Evolutionary conservation across 139 green algal genomes (phyloP), one percentile per base, ranked within the genome.

Genomic region (Chlamydomonas applanata): DNA sequence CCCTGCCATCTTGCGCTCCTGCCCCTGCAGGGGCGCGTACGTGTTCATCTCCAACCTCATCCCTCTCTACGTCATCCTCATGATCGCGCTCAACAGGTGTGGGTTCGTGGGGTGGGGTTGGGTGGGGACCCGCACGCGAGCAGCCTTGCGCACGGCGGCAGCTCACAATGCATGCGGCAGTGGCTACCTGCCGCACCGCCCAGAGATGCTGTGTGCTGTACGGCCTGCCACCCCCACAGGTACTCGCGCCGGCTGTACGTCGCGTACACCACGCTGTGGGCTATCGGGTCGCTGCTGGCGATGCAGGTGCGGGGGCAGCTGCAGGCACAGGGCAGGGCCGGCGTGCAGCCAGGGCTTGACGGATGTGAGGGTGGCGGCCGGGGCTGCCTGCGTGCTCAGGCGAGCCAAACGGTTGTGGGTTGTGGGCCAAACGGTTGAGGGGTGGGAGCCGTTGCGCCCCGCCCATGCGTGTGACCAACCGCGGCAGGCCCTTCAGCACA

Each of bases 31-130:
- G 74, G 75, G 74, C 20, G 79, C 71, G 22, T 85, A 82, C 75
- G 68, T 82, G 32, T 85, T 85, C 65, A 79, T 82, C 69, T 77
- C 67, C 65, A 88, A 88, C 73, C 80, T 89, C 68, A 86, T 94
- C 65, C 83, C 86, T 3, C 35, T 93, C 57, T 86, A 90, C 46
- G 78, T 94, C 32, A 75, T 93, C 34, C 30, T 91, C 45, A 88
- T 86, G 78, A 73, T 86, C 11, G 78, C 61, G 1, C 65, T 57
- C 27, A 65, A 62, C 45, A 78, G 83, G 73, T 88, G 62, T 20
- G 74, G 34, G n/a, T n/a, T n/a, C n/a, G n/a, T n/a, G n/a, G n/a
- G n/a, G n/a, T n/a, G n/a, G n/a, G n/a, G 24, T 64, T 64, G 56
- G 22, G 24, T 24, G 46, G 46, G 13, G 13, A 24, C 46, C 13